Evolutionary conservation across 768 basidiomycete genomes (phyloP), one percentile per base, ranked within the genome.

Genomic region (Leccinum longicurvipes): DNA sequence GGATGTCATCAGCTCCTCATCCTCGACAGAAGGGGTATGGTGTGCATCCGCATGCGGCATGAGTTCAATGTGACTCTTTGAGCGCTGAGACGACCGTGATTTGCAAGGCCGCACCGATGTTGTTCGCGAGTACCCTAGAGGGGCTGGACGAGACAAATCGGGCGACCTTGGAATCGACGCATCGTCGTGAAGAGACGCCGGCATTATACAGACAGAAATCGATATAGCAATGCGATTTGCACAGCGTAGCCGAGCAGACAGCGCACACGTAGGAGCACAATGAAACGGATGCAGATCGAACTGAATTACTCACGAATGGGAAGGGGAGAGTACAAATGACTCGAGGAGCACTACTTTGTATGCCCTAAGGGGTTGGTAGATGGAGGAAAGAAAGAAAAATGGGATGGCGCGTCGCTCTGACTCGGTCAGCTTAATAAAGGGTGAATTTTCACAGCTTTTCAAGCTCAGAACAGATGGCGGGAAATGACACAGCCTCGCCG

Each of bases 1-100:
- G 60, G 53, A 55, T 54, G 48, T 36, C 31, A 55, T 72, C 70
- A 87, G 85, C 73, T 76, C 72, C 71, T 73, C 67, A 63, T 80
- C 74, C 68, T 74, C 60, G 70, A 63, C 50, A 67, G 6, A 61
- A 57, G 64, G 60, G 62, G 55, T 56, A 66, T 63, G 27, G 56
- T 52, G 60, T 60, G 54, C 60, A 57, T 65, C 67, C 61, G 62
- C 52, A 60, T 61, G 60, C 32, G 50, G 52, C 46, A 62, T 4
- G 47, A 56, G 39, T 60, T 59, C 56, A 53, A 41, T 41, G 56
- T 32, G 66, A 63, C 71, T 65, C 63, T 60, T 21, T 51, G 65
- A 57, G 53, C 60, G 57, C 61, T 59, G 65, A 46, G 57, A 66
- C 48, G 45, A 36, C 34, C 47, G 58, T 58, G 63, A 69, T 51